These are phyloP conservation scores for Oropetium thomaeum DNA, from an alignment of 176 grass and related monocot species.

Conservation along the genomic window DNA sequence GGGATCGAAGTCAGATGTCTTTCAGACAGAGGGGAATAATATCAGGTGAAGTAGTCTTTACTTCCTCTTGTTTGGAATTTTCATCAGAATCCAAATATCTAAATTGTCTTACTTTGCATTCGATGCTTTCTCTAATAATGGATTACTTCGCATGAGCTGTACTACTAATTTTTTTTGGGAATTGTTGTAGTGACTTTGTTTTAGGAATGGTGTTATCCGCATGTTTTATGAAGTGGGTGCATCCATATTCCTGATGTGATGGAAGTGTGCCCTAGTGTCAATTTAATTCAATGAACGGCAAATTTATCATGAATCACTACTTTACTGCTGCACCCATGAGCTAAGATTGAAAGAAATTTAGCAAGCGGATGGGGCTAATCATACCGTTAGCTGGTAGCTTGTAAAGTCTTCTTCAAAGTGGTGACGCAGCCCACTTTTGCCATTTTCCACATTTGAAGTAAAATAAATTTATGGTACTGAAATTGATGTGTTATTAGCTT, in stretches of 20 bases:
- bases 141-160: slow-evolving; percentile 15
- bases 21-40: slow-evolving; percentile 76
- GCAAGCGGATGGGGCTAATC: background rate
- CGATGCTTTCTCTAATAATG: background rate
- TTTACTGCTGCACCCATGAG: background rate
- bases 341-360: background rate
- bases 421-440: background rate
- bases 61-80: slow-evolving; percentile 5
- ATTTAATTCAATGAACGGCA: background rate
- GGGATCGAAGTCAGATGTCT: slow-evolving; percentile 94
- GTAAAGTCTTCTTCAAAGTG: too few species aligned
- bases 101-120: background rate
- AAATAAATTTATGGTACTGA: background rate
- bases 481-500: background rate
- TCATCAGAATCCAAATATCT: slow-evolving; percentile 6
- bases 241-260: too few species aligned
- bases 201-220: background rate
- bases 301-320: slow-evolving; percentile 17
- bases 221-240: too few species aligned
- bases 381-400: slow-evolving; percentile 7
- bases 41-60: slow-evolving; percentile 58
- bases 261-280: too few species aligned
- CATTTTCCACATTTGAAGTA: background rate
- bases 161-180: slow-evolving; percentile 11
- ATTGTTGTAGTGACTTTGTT: background rate